Evolutionary conservation across 225 moss, liverwort and hornwort species (phyloP).

Genomic region (Neckera pumila): DNA sequence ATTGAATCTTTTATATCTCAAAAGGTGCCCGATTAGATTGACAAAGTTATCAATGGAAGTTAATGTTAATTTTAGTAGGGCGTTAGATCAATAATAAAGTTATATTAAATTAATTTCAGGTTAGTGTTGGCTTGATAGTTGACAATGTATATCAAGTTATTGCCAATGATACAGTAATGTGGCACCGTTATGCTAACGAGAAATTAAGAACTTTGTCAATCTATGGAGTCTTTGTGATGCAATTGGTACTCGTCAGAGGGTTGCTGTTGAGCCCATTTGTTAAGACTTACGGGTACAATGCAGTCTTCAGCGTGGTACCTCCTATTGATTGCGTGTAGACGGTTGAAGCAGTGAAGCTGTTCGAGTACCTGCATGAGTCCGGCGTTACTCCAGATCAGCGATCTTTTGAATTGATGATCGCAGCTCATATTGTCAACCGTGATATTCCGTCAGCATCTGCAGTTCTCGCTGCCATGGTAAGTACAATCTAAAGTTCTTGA

Average conservation of each 20-base stretch:
- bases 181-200: neutral
- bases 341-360: constrained; percentile 71
- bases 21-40: neutral
- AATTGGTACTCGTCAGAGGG: neutral
- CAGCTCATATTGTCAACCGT: constrained; percentile 75
- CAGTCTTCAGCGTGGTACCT: neutral
- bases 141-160: neutral
- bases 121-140: neutral
- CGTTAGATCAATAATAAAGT: neutral
- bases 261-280: neutral
- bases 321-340: constrained; percentile 16
- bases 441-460: constrained; percentile 64
- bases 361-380: constrained; percentile 62
- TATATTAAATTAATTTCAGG: neutral
- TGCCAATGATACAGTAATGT: neutral
- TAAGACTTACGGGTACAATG: neutral
- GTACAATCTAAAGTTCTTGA: neutral
- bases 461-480: constrained; percentile 55
- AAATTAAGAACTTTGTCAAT: neutral
- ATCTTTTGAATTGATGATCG: constrained; percentile 56
- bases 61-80: neutral
- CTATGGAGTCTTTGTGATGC: neutral
- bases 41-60: neutral
- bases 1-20: neutral
- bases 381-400: constrained; percentile 60